Base-by-base conservation (phyloP, 768 basidiomycete species). In the Kwoniella sp. region DNA sequence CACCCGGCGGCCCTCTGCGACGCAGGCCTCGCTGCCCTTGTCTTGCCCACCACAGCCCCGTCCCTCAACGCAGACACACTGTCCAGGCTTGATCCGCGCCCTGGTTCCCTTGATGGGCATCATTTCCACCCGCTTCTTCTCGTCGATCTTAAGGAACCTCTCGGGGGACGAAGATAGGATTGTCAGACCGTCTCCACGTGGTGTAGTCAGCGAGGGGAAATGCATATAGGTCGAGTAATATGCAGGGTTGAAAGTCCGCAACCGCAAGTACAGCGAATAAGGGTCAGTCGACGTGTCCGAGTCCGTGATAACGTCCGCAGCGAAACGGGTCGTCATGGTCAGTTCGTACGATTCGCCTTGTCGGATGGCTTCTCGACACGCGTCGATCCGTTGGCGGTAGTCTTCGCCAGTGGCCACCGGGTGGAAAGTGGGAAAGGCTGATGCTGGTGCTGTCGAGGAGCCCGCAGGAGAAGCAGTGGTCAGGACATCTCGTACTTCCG, bases 31-130 rank as follows among this genome's bases (percentile, higher is more conserved):
- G 74, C 12, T 79, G 71, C 73, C 83, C 62, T 62, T 85, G 12
- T 48, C 45, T 11, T 27, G 23, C 32, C 70, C 83, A n/a, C 84
- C 84, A 82, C 80, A 48, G 79, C 81, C 23, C 82, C 82, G 15
- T 80, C 84, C 51, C 84, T 78, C 7, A 77, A 78, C 37, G 41
- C 68, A 69, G 2, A 57, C 59, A 56, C 67, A 73, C 51, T 60
- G 54, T 2, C 70, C 71, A 10, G 46, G 51, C 43, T 70, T 68
- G 14, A 70, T 56, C 33, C 75, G 59, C 6, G 84, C 82, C 22
- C 89, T 78, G 0, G 92, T 95, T 6, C 92, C 92, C 65, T 96
- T 98, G 69, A 98, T 95, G 3, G 92, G 92, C 46, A 90, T 86
- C 58, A 95, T 80, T 74, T 91, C 87, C 69, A 85, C 89, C 11